These are phyloP conservation scores for Pseudocercospora pini-densiflorae DNA, from an alignment of 2,329 filamentous ascomycete genomes.

Conservation along the genomic window DNA sequence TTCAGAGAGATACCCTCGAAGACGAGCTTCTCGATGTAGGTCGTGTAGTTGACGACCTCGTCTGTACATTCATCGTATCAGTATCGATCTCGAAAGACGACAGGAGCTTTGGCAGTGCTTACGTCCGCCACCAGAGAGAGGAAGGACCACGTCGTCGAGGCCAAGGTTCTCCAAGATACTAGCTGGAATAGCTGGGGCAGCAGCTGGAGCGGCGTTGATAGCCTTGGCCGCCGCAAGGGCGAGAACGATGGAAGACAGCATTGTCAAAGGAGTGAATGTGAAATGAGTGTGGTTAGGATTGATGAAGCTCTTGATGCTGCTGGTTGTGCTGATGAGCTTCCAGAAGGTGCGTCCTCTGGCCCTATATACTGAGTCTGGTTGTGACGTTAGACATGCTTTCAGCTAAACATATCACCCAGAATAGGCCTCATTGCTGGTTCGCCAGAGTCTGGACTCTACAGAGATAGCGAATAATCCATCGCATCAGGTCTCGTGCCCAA, in stretches of 20 bases:
- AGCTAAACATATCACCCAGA: not conserved
- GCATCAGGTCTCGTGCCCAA: not conserved
- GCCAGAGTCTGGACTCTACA: not conserved
- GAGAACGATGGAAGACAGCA: constrained; percentile 16
- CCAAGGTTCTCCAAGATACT: not conserved
- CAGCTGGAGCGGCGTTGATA: constrained; percentile 6
- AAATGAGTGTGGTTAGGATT: not conserved
- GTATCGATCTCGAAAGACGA: not conserved
- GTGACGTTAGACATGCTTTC: not conserved
- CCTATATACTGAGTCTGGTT: not conserved
- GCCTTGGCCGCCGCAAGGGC: constrained; percentile 11
- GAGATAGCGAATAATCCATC: not conserved
- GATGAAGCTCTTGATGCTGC: constrained; percentile 2
- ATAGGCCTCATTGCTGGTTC: not conserved
- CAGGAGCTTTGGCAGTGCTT: not conserved
- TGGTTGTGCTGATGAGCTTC: not conserved
- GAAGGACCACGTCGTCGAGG: not conserved
- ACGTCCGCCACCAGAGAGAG: not conserved
- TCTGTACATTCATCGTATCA: not conserved
- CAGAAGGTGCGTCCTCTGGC: not conserved
- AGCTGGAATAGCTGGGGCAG: not conserved
- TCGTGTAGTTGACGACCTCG: not conserved
- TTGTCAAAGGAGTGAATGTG: constrained; percentile 6
- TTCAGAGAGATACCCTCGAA: constrained; percentile 9
- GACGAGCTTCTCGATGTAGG: not conserved